Conservation (phyloP, 345 rosid genomes). For the Microthlaspi erraticum region DNA sequence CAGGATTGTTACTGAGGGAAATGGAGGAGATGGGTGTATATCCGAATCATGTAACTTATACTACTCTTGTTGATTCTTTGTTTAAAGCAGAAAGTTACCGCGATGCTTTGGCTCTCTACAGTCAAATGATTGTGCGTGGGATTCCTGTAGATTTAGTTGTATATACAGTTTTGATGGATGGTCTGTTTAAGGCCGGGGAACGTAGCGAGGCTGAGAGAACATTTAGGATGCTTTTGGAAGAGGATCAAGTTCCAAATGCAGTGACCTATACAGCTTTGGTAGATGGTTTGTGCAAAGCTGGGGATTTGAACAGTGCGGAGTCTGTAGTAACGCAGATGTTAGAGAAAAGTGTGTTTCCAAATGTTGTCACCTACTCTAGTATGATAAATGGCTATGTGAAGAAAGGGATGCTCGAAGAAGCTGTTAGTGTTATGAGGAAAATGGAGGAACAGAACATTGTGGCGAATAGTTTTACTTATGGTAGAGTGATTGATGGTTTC, state of each 20-base stretch:
- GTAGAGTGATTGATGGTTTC: conserved; percentile 71
- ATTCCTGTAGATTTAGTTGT: conserved; percentile 72
- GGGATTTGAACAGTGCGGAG: conserved; percentile 64
- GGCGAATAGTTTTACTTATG: conserved; percentile 66
- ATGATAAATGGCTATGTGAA: conserved; percentile 72
- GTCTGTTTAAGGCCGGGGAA: conserved; percentile 75
- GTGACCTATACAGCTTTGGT: conserved; percentile 73
- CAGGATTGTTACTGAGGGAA: conserved; percentile 61
- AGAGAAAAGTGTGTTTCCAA: conserved; percentile 55
- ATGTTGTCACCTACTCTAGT: conserved; percentile 68
- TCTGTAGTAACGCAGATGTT: conserved; percentile 63
- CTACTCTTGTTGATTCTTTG: conserved; percentile 69
- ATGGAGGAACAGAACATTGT: conserved; percentile 56
- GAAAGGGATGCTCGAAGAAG: conserved; percentile 77
- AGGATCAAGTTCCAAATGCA: conserved; percentile 57
- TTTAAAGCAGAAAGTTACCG: conserved; percentile 59
- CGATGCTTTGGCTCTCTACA: conserved; percentile 69
- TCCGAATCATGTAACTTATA: conserved; percentile 73
- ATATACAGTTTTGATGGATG: conserved; percentile 76
- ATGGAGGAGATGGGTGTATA: conserved; percentile 70
- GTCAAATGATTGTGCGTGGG: conserved; percentile 82
- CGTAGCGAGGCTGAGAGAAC: conserved; percentile 61
- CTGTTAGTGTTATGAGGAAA: conserved; percentile 56
- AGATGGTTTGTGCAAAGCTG: conserved; percentile 74
- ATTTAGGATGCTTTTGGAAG: conserved; percentile 53